Conservation (phyloP, 2,329 filamentous ascomycete species). For the Cryphonectria parasitica region DNA sequence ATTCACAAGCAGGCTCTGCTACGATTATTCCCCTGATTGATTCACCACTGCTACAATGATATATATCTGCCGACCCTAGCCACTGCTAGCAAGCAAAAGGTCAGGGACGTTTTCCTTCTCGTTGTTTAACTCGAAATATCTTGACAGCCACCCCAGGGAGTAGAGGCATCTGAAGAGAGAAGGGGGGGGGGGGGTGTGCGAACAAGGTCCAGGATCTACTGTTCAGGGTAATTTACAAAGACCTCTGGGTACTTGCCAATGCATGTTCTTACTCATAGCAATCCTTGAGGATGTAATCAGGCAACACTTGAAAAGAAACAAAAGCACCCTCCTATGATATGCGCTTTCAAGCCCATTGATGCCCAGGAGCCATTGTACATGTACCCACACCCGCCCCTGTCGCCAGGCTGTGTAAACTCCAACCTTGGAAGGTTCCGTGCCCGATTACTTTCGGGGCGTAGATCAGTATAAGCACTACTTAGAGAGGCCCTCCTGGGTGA, state of each 20-base stretch:
- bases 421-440: too few relatives aligned
- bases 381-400: too few relatives aligned
- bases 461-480: too few relatives aligned
- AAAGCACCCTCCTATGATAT: too few relatives aligned
- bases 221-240: background rate
- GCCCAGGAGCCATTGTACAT: too few relatives aligned
- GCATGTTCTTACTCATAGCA: background rate
- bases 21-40: background rate
- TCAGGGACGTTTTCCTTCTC: background rate
- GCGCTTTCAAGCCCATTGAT: too few relatives aligned
- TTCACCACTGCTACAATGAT: background rate
- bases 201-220: background rate
- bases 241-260: background rate
- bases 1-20: background rate
- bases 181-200: background rate
- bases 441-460: too few relatives aligned
- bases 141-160: background rate
- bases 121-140: background rate
- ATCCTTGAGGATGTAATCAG: slow-evolving; percentile 2
- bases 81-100: too few relatives aligned
- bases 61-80: background rate
- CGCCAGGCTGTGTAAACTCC: too few relatives aligned
- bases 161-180: background rate
- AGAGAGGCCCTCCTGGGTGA: too few relatives aligned
- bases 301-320: background rate